Evolutionary conservation across 805 yeast species (phyloP), one percentile per base, ranked within the genome.

Genomic region (Maudiozyma turicensis): DNA sequence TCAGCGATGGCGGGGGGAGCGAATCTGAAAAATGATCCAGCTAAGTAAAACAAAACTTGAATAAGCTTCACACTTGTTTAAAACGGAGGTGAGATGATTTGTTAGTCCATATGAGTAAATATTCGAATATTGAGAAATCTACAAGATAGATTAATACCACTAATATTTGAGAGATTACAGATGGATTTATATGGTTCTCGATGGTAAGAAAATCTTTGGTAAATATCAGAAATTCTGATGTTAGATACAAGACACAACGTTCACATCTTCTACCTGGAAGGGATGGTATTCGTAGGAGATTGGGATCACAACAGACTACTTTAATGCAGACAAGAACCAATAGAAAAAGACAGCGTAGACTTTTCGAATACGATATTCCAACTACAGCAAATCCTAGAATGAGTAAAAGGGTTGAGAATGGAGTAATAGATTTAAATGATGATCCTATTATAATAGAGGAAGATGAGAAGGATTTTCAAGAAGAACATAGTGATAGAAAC

Each of bases 361-460:
- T 63, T 43, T 55, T 51, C 33, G 65, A 61, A 34, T 61, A 54
- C 40, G 56, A 58, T 48, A 57, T 60, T 28, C 62, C 64, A 3
- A 57, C 59, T 2, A 41, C 59, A 3, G 39, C 54, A 13, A 26
- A 53, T 26, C 37, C 54, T 14, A 48, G 50, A 3, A 20, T 54
- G 4, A 26, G 37, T 8, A 44, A 40, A 33, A 43, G 52, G 15
- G 39, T 50, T 29, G 53, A 49, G 10, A 53, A 52, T n/a, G 47
- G 49, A 34, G 43, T 55, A 20, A 52, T 50, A 3, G 50, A 56
- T 26, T 52, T 55, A 38, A 48, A 48, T 33, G 55, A 53, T 10
- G 38, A 30, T 3, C 50, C 49, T 5, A 51, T 50, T 26, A 26
- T 48, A 10, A 40, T 47, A 10, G 52, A 52, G 26, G 55, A 53